Evolutionary conservation across 2,329 filamentous ascomycete species (phyloP), one percentile per base, ranked within the genome.

Genomic region (Keithomyces neogunnii): DNA sequence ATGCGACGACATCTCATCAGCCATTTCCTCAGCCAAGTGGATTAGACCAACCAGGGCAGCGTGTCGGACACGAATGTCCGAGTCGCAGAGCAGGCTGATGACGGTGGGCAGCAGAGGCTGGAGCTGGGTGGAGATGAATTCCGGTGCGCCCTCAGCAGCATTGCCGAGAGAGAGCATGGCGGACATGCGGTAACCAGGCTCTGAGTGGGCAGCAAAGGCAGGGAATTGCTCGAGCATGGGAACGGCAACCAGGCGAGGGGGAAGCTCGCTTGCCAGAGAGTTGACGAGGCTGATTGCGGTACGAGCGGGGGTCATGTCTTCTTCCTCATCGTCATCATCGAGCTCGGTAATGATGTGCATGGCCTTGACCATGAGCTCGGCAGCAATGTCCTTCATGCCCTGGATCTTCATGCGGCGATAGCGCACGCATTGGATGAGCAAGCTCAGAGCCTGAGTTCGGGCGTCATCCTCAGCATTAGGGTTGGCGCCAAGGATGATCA

Each of bases 321-420:
- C 88, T 50, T 91, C 85, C 48, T 83, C 80, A 43, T 85, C 82
- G 39, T 88, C 79, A 40, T 88, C 84, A 51, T 89, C 87, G 26
- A 97, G 82, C 74, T 97, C 92, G 7, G 90, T 89, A 55, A 92
- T 84, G 60, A 97, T 92, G 64, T 92, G 81, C 69, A 97, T 82
- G 64, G 87, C 84, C 74, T 91, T 93, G 66, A 86, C 77, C 60
- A 92, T 96, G 59, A 99, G 80, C 66, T 89, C 82, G 62, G 92
- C 84, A 53, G 89, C 91, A 66, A 97, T 82, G 51, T 81, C 79
- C 67, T 85, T 86, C 71, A 96, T 85, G 55, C 81, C 88, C 73
- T 97, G 93, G 50, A 97, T 85, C 80, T 96, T 96, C 73, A 96
- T 85, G 69, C 93, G 95, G 64, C 92, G 85, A 75, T 92, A 96